Evolutionary conservation across 1,139 yeast species (phyloP).

Genomic region (Magnusiomyces sp.): DNA sequence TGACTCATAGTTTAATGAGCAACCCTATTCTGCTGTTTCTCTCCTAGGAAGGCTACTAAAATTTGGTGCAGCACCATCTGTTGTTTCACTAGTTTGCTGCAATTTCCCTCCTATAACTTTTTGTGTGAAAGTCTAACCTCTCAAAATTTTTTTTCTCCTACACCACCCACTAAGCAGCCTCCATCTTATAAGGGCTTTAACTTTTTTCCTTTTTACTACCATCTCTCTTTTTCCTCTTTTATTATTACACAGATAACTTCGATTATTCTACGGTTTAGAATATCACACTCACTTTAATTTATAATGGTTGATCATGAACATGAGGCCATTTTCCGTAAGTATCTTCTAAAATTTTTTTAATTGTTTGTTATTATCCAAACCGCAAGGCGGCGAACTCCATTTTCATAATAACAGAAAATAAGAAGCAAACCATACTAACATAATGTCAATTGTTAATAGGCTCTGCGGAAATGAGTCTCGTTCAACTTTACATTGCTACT

Average conservation of each 20-base stretch:
- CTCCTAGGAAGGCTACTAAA: not conserved
- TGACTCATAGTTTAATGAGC: too few relatives aligned
- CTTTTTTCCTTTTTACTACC: not conserved
- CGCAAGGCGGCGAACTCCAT: not conserved
- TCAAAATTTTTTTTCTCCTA: not conserved
- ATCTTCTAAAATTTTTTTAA: not conserved
- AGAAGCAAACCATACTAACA: not conserved
- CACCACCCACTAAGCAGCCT: constrained; percentile 1
- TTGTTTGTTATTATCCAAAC: not conserved
- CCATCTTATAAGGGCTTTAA: constrained; percentile 6
- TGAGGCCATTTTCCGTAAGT: constrained; percentile 21
- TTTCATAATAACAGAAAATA: not conserved
- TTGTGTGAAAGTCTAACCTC: too few relatives aligned
- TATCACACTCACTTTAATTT: not conserved
- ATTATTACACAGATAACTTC: not conserved
- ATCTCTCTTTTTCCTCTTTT: not conserved
- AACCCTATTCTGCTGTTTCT: too few relatives aligned
- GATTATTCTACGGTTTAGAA: too few relatives aligned
- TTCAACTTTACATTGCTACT: constrained; percentile 83
- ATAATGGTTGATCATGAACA: constrained; percentile 11
- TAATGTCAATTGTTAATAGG: not conserved
- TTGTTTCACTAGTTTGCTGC: too few relatives aligned
- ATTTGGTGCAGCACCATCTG: not conserved
- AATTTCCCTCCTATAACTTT: too few relatives aligned
- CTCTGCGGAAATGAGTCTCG: constrained; percentile 91